These are phyloP conservation scores for Sarcocystis neurona DNA, from an alignment of 169 alveolate genomes.

Conservation along the genomic window DNA sequence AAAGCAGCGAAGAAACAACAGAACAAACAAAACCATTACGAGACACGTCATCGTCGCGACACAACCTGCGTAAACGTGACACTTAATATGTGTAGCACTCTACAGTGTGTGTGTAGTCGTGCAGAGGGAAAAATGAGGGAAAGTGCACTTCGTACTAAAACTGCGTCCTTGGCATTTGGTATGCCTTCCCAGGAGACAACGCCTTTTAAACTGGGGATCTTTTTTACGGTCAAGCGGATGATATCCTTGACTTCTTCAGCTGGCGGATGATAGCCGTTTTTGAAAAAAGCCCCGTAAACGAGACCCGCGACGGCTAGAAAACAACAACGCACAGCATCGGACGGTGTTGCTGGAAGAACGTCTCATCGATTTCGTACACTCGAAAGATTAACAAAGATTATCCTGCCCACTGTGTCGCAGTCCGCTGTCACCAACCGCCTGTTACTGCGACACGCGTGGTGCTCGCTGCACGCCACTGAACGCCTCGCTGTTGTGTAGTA, in stretches of 20 bases:
- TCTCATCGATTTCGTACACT: too few species aligned
- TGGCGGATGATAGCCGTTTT: constrained; percentile 38
- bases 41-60: not conserved
- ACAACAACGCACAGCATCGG: not conserved
- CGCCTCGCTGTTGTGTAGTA: too few species aligned
- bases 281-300: constrained; percentile 43
- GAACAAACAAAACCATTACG: not conserved
- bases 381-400: not conserved
- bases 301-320: constrained; percentile 44
- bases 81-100: not conserved
- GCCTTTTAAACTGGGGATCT: not conserved
- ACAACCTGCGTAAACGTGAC: not conserved
- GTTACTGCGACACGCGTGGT: too few species aligned
- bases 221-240: constrained; percentile 4
- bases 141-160: constrained; percentile 33
- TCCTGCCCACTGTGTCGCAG: not conserved
- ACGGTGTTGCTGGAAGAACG: too few species aligned
- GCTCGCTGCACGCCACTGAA: too few species aligned
- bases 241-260: constrained; percentile 59
- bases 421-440: constrained; percentile 10
- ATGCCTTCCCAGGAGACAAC: constrained; percentile 32
- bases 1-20: not conserved
- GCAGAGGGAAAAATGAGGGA: not conserved
- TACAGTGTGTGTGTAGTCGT: not conserved
- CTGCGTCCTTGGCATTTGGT: constrained; percentile 45